Percentiles rank a stretch among this genome's conserved stretches.
Evolutionary conservation across 495 filamentous ascomycete species (phyloP).

Genomic region (Talaromyces trachyspermus): DNA sequence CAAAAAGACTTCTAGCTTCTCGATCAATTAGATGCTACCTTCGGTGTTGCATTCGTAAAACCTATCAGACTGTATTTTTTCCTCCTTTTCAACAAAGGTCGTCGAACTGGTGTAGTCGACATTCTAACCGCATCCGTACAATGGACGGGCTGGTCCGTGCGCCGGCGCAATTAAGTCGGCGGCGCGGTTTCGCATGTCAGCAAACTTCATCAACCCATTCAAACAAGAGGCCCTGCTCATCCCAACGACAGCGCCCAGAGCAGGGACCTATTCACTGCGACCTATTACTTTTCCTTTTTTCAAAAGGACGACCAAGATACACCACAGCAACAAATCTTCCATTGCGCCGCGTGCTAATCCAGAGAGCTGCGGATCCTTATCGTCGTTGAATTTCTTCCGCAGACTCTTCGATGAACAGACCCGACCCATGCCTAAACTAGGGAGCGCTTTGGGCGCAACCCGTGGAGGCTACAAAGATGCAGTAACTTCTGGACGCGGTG

Average conservation of each 20-base stretch:
- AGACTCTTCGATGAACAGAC: constrained; percentile 1
- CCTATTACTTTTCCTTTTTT: too few species aligned
- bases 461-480: constrained; percentile 5
- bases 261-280: constrained; percentile 1
- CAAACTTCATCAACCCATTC: constrained; percentile 2
- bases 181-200: too few species aligned
- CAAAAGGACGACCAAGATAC: neutral
- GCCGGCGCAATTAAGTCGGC: too few species aligned
- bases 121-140: too few species aligned
- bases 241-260: constrained; percentile 3
- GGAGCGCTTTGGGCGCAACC: constrained; percentile 10
- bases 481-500: neutral
- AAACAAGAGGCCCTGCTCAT: constrained; percentile 4
- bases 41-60: too few species aligned
- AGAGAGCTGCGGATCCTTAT: neutral
- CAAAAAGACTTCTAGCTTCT: too few species aligned
- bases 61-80: too few species aligned
- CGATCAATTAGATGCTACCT: too few species aligned
- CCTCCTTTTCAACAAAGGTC: too few species aligned
- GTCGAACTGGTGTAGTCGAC: too few species aligned
- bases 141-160: too few species aligned
- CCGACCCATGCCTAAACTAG: constrained; percentile 9
- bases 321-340: neutral
- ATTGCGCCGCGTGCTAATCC: too few species aligned
- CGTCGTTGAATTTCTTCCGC: neutral